Evolutionary conservation across 768 basidiomycete species (phyloP).

Genomic region (Serendipita indica): DNA sequence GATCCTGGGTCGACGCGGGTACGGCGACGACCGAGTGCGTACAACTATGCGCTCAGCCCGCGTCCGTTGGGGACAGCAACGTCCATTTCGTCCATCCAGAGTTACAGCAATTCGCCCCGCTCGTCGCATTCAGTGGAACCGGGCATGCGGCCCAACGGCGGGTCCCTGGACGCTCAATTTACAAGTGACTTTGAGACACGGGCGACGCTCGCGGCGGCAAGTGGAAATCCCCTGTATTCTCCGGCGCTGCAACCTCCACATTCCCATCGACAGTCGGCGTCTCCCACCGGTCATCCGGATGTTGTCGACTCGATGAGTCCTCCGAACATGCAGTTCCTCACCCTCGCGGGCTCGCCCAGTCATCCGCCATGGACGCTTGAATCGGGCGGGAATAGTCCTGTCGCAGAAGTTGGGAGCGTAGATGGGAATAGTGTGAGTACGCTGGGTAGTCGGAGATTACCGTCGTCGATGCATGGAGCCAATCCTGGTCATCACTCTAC

Average conservation of each 20-base stretch:
- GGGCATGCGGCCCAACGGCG: neutral
- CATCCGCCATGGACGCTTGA: conserved; percentile 19
- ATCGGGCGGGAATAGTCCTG: conserved; percentile 21
- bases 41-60: conserved; percentile 41
- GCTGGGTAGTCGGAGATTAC: conserved; percentile 20
- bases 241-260: conserved; percentile 61
- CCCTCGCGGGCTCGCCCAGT: conserved; percentile 19
- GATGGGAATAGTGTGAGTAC: conserved; percentile 4
- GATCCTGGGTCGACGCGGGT: conserved; percentile 65
- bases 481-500: conserved; percentile 37
- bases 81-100: conserved; percentile 56
- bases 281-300: conserved; percentile 10
- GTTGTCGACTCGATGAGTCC: neutral
- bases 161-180: conserved; percentile 56
- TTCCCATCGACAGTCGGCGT: conserved; percentile 36
- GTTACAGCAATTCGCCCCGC: conserved; percentile 51
- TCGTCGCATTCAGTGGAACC: conserved; percentile 57
- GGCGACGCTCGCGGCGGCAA: conserved; percentile 46
- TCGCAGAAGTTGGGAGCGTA: conserved; percentile 25
- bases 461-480: conserved; percentile 24
- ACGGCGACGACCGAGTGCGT: conserved; percentile 45
- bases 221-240: conserved; percentile 33
- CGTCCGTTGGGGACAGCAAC: conserved; percentile 66
- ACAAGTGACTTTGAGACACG: conserved; percentile 59
- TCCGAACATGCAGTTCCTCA: conserved; percentile 14